Conservation (phyloP, 78 protist species). For the Protostelium mycophagum region DNA sequence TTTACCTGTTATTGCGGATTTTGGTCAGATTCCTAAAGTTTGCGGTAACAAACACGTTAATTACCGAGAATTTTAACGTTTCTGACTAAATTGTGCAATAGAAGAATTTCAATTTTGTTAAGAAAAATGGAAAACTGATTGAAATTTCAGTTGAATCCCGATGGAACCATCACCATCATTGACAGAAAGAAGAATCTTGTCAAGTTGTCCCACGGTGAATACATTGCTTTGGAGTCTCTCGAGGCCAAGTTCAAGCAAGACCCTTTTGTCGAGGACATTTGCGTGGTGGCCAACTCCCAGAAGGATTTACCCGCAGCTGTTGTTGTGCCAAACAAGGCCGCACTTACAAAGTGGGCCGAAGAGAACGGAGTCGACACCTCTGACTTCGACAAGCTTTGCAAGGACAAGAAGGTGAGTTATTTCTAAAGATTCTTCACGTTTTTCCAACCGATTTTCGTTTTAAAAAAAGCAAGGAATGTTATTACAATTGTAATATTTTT, state of each 20-base stretch:
- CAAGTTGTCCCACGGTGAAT: slow-evolving; percentile 95
- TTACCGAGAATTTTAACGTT: slow-evolving; percentile 18
- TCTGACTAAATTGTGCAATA: too few relatives aligned
- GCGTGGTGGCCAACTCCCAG: slow-evolving; percentile 38
- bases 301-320: neutral
- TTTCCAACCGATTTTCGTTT: too few relatives aligned
- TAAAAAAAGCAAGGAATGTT: too few relatives aligned
- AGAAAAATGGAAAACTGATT: too few relatives aligned
- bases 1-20: neutral
- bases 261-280: slow-evolving; percentile 26
- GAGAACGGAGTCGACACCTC: neutral
- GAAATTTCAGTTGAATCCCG: slow-evolving; percentile 21
- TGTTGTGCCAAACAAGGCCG: neutral
- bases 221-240: slow-evolving; percentile 84
- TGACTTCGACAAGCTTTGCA: neutral
- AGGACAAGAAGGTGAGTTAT: neutral
- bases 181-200: slow-evolving; percentile 94
- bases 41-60: too few relatives aligned
- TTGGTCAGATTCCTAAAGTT: neutral
- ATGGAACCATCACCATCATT: slow-evolving; percentile 78
- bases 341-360: neutral
- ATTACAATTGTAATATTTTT: too few relatives aligned
- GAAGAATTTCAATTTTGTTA: slow-evolving; percentile 81
- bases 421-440: too few relatives aligned
- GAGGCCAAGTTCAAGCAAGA: slow-evolving; percentile 23